Evolutionary conservation across 441 rosid species (phyloP).

Genomic region (Macaranga tanarius): DNA sequence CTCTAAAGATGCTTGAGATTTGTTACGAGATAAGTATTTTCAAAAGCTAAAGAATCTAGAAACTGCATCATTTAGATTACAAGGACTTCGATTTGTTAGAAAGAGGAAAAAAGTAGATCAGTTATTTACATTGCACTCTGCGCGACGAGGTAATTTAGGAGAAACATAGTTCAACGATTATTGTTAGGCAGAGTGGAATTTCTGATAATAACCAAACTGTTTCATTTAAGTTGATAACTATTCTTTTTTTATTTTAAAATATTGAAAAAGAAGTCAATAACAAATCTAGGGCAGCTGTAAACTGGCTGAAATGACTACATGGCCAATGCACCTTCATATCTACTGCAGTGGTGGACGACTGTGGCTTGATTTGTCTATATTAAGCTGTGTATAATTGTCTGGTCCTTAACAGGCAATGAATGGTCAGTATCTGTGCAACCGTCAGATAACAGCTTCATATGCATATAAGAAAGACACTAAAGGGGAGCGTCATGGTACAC

Average conservation of each 20-base stretch:
- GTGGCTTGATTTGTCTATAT: neutral
- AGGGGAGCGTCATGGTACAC: conserved; percentile 97
- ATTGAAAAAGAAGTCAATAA: no score
- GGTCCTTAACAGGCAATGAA: conserved; percentile 70
- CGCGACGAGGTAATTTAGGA: neutral
- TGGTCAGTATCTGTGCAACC: conserved; percentile 93
- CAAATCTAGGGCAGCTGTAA: neutral
- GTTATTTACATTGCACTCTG: neutral
- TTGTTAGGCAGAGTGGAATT: neutral
- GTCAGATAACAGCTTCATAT: conserved; percentile 93
- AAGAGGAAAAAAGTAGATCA: neutral
- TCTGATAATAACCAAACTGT: neutral
- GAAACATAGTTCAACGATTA: neutral
- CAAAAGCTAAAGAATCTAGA: neutral
- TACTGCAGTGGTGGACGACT: neutral
- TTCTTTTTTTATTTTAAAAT: neutral
- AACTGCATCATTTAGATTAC: neutral
- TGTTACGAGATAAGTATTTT: neutral
- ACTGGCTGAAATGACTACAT: neutral
- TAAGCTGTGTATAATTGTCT: conserved; percentile 2
- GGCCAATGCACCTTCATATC: neutral
- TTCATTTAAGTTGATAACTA: neutral
- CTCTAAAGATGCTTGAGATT: neutral
- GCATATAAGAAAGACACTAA: conserved; percentile 98
- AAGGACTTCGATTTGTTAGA: neutral